Evolutionary conservation across 164 flowering plant genomes (phyloP), one percentile per base, ranked within the genome.

Genomic region (Tetrastigma voinierianum): DNA sequence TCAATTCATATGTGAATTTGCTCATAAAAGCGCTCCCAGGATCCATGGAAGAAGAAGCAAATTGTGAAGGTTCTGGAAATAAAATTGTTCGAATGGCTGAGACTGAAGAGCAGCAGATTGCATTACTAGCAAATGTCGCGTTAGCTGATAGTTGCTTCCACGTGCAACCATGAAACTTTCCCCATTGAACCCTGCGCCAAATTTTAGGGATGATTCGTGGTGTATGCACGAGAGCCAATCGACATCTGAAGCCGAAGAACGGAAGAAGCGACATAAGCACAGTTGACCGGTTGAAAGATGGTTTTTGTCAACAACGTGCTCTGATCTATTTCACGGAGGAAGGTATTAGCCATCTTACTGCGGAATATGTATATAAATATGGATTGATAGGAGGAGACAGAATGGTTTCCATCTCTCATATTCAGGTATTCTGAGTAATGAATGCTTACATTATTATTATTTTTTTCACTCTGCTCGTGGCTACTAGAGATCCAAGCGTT

Each of bases 281-380:
- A 52, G 96, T 93, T 69, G 99, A 96, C 72, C 87, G 88, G 67
- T 72, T 96, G 61, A 81, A 84, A 75, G 92, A 93, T 76, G 85
- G 86, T 55, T 93, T 96, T 67, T 96, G 99, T 79, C 87, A 83
- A 21, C 96, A 90, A 57, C 99, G 91, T 82, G 98, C 95, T 47
- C 90, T 25, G 97, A 96, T 74, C 89, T 96, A 49, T 51, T 93
- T 93, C 64, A 81, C 93, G 2, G 98, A 93, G 75, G 99, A 93
- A 57, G 96, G 97, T 64, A 93, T 85, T 70, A 83, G 89, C 65
- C 81, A 82, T 74, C 87, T 96, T 63, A 78, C 76, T 79, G 97
- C 99, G 54, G 89, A 83, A 79, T 62, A 81, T 91, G 91, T 93
- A 87, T 73, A 96, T 81, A 64, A 74, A 74, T 79, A 68, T 49